Conservation (phyloP, 768 basidiomycete genomes). For the Xerocomus brunneocitrinus region DNA sequence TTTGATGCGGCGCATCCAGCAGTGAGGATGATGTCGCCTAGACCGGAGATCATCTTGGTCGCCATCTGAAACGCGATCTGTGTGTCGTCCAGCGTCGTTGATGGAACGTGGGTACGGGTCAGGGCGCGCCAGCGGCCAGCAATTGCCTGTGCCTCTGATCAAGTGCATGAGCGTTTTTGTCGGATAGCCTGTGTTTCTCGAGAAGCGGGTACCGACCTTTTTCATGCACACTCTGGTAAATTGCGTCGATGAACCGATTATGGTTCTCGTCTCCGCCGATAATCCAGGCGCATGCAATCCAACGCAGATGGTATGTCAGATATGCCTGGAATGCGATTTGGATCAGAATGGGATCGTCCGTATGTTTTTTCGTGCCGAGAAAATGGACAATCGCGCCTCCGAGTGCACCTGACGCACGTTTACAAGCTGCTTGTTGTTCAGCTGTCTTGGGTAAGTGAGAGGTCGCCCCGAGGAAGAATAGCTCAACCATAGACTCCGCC, state of each 20-base stretch:
- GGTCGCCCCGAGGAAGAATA: conserved; percentile 28
- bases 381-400: conserved; percentile 25
- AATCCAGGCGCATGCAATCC: conserved; percentile 28
- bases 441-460: conserved; percentile 9
- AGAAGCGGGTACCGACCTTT: conserved; percentile 27
- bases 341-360: conserved; percentile 33
- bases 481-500: conserved; percentile 44
- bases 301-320: conserved; percentile 24
- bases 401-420: conserved; percentile 16
- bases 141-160: conserved; percentile 40
- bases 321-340: conserved; percentile 35
- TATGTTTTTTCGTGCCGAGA: conserved; percentile 26
- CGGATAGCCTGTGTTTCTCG: not conserved
- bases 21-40: conserved; percentile 27
- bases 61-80: conserved; percentile 23
- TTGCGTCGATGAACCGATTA: conserved; percentile 20
- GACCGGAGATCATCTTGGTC: conserved; percentile 21
- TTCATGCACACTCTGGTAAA: conserved; percentile 34
- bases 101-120: conserved; percentile 32
- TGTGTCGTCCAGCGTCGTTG: conserved; percentile 16
- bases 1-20: conserved; percentile 24
- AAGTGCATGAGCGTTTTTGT: conserved; percentile 2
- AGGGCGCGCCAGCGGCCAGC: conserved; percentile 43
- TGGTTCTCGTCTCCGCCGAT: conserved; percentile 25
- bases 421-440: conserved; percentile 24